Evolutionary conservation across 805 yeast genomes (phyloP), one percentile per base, ranked within the genome.

Genomic region (Peterozyma toletana): DNA sequence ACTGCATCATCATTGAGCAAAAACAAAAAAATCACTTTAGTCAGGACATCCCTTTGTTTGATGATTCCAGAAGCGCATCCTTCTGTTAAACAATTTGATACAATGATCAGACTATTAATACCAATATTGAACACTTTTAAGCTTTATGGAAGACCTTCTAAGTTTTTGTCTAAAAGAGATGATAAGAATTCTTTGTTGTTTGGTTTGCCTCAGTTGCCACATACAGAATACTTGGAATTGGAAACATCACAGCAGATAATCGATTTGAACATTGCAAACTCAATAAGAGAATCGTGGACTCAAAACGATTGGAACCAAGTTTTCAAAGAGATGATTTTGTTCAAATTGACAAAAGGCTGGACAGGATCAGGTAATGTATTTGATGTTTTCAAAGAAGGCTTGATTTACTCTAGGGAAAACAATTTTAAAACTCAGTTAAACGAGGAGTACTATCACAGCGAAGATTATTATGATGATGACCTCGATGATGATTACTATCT

Each of bases 121-220:
- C 91, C 88, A 39, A 67, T 83, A 15, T 73, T 81, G 66, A 86
- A 85, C 57, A 69, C 83, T 3, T 85, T 83, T 62, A 75, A 72
- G 54, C 59, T 85, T 39, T 85, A 85, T 54, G 95, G 95, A 9
- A 70, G 93, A 51, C 93, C 95, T 1, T 66, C 68, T 37, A 78
- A 71, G 50, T 70, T 85, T 49, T 67, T 71, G 44, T 75, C 86
- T 16, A 73, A 75, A 51, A 80, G 82, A 59, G 64, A 63, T 13
- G 76, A 80, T 51, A 60, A 66, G 15, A 53, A 65, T 1, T 80
- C 87, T 1, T 57, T 85, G 53, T 63, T 85, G 31, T 85, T 83
- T 64, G 91, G 83, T 0, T 67, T 85, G 47, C 95, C 95, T 5
- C 76, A 80, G 17, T 68, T 86, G 53, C 95, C 95, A 3, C 78